Base-by-base conservation (phyloP, 768 basidiomycete species). In the Candolleomyces aberdarensis region DNA sequence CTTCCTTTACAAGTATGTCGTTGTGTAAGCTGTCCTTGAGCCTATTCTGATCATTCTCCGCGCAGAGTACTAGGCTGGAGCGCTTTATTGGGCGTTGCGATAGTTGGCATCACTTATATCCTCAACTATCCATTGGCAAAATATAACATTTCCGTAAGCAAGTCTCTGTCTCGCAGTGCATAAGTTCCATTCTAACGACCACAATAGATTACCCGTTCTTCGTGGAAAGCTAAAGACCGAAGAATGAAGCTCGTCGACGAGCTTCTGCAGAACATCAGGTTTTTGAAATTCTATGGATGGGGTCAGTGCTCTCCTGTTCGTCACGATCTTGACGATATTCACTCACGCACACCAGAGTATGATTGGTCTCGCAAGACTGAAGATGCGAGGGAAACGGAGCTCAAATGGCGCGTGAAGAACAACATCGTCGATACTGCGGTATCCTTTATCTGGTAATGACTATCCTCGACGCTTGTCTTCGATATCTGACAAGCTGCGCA, bases 281-380 rank as follows among this genome's bases (percentile, higher is more conserved):
- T 88, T 68, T 72, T 90, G 60, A 90, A 90, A 68, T 88, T 85
- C 68, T 91, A 89, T 67, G 87, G 88, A 13, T 88, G 88, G 88
- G 88, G 88, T 86, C 66, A 65, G 76, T 61, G 11, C 11, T 14
- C 9, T 14, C 20, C n/a, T 36, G 39, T 50, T 54, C 19, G 6
- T 32, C 51, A 19, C 31, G 50, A 36, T 36, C 13, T 53, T 54
- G 17, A 47, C 9, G 11, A 50, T 26, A 36, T 59, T 53, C 36
- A 60, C 56, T 11, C 15, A 43, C 64, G 41, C 43, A n/a, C 29
- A 56, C 62, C 36, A 85, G 85, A 87, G 65, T 81, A 80, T 66
- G 76, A 81, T 51, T 91, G 89, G 88, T 81, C 84, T 17, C 66
- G 72, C 56, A 80, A 80, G 50, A 82, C 84, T 9, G 72, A 76